Conservation (phyloP, 140 eudicot species). For the Ambrosia hybrid region DNA sequence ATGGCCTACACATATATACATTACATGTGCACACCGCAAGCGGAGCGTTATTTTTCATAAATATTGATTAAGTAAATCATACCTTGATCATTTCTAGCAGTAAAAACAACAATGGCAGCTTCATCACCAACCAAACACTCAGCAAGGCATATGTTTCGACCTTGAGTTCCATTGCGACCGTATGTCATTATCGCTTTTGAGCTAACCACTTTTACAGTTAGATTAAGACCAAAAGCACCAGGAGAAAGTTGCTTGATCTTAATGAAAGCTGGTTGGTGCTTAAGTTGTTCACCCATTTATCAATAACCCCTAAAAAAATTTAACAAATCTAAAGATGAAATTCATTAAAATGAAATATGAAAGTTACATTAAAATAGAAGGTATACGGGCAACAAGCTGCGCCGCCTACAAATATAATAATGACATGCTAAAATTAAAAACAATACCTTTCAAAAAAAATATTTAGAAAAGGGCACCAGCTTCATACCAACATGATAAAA, state of each 20-base stretch:
- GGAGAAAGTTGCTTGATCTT: slow-evolving; percentile 67
- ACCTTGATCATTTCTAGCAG: slow-evolving; percentile 83
- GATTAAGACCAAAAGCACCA: slow-evolving; percentile 8
- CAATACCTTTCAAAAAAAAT: neutral
- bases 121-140: slow-evolving; percentile 80
- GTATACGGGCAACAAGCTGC: too few relatives aligned
- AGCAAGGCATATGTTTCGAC: slow-evolving; percentile 65
- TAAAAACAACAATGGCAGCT: slow-evolving; percentile 68
- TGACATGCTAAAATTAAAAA: too few relatives aligned
- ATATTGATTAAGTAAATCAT: slow-evolving; percentile 5
- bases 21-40: too few relatives aligned
- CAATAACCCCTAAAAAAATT: slow-evolving; percentile 6
- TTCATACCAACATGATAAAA: neutral
- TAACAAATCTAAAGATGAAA: too few relatives aligned
- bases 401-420: too few relatives aligned
- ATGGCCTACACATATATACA: too few relatives aligned
- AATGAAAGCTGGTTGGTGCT: slow-evolving; percentile 55
- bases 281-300: slow-evolving; percentile 57
- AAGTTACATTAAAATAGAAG: too few relatives aligned
- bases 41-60: too few relatives aligned
- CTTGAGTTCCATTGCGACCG: slow-evolving; percentile 51
- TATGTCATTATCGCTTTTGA: slow-evolving; percentile 53
- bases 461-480: neutral
- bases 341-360: too few relatives aligned
- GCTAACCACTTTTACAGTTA: slow-evolving; percentile 59